Percentiles rank a stretch among this genome's conserved stretches.
Evolutionary conservation across 1,139 yeast genomes (phyloP).

Genomic region (Komagataea norvegica): DNA sequence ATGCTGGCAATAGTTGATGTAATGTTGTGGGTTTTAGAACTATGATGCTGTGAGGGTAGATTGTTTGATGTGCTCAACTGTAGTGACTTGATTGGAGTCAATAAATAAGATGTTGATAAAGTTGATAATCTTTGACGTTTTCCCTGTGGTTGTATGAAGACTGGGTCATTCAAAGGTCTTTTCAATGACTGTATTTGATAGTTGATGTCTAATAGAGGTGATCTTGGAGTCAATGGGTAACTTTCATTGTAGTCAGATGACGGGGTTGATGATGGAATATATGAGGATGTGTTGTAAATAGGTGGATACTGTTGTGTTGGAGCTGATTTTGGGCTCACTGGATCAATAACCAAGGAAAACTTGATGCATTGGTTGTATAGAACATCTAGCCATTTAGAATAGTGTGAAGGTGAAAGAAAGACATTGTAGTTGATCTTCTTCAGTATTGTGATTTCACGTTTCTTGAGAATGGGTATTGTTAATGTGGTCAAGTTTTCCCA

Average conservation of each 20-base stretch:
- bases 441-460: constrained; percentile 18
- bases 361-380: constrained; percentile 8
- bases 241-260: neutral
- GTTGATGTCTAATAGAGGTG: constrained; percentile 14
- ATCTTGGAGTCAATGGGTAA: constrained; percentile 22
- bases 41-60: neutral
- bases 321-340: constrained; percentile 3
- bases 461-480: constrained; percentile 12
- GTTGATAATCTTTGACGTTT: neutral
- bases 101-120: neutral
- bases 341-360: constrained; percentile 10
- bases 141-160: neutral
- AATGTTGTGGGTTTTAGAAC: neutral
- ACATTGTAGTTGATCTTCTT: constrained; percentile 23
- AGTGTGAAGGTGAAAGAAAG: constrained; percentile 9
- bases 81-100: constrained; percentile 2
- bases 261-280: constrained; percentile 1
- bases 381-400: constrained; percentile 12
- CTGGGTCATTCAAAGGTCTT: neutral
- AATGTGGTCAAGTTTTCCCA: constrained; percentile 35
- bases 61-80: neutral
- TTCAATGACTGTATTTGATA: neutral
- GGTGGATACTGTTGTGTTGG: constrained; percentile 8
- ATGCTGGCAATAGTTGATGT: neutral
- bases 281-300: neutral